Conservation (phyloP, 2,329 filamentous ascomycete genomes). For the Cladosporium velox region DNA sequence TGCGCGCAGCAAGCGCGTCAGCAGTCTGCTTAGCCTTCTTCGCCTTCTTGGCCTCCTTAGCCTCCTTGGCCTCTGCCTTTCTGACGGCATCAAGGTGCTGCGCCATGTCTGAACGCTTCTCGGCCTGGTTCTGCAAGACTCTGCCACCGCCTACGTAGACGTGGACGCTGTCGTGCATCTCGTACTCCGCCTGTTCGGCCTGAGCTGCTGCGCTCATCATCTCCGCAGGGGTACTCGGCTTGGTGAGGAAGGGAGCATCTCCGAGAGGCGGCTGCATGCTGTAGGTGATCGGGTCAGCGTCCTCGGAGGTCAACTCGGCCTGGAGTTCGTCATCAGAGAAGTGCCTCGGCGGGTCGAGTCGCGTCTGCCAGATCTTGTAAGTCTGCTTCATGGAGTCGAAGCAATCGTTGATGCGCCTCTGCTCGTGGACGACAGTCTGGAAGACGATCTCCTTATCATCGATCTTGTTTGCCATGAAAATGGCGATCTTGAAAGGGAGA, state of each 20-base stretch:
- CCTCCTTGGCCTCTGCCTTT: neutral
- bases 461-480: neutral
- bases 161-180: slow-evolving; percentile 2
- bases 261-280: neutral
- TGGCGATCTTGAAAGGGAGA: neutral
- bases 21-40: neutral
- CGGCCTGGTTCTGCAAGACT: slow-evolving; percentile 4
- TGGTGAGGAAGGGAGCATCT: neutral
- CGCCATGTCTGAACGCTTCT: neutral
- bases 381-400: neutral
- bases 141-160: neutral
- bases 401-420: neutral
- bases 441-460: neutral
- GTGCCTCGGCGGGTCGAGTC: neutral
- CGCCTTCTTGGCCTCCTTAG: neutral
- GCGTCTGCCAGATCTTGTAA: neutral
- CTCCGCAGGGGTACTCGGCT: neutral
- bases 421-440: neutral
- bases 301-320: neutral
- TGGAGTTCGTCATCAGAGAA: neutral
- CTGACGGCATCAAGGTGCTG: neutral
- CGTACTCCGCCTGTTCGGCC: neutral
- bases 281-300: neutral
- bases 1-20: neutral
- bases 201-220: neutral